A percentile compares a stretch with the other conserved stretches of the same genome.
phyloP scores from a whole-genome alignment of 1,284 basidiomycete species.

The Microbotryum scabiosae region DNA sequence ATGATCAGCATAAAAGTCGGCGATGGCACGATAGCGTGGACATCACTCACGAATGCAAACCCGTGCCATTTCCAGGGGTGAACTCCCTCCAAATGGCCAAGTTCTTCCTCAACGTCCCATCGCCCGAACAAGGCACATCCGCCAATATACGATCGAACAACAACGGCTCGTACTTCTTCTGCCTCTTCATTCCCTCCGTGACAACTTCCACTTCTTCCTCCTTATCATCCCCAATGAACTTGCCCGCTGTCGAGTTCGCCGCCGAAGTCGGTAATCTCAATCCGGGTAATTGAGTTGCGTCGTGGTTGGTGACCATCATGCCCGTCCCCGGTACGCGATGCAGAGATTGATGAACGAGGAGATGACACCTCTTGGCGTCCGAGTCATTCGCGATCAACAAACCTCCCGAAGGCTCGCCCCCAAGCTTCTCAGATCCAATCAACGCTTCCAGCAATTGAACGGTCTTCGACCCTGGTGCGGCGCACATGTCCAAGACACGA shows the following conservation, averaged over 20 bases:
- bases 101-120: conserved; percentile 94
- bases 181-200: conserved; percentile 15
- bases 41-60: conserved; percentile 64
- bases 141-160: conserved; percentile 89
- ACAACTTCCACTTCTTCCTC: conserved; percentile 13
- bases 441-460: conserved; percentile 85
- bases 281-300: conserved; percentile 76
- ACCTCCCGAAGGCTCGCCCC: conserved; percentile 42
- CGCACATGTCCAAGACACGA: conserved; percentile 91
- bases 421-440: conserved; percentile 48
- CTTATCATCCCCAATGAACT: conserved; percentile 19
- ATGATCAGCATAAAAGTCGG: background rate
- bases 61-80: conserved; percentile 80
- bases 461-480: conserved; percentile 98
- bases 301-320: conserved; percentile 90
- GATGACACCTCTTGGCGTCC: conserved; percentile 88
- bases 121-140: conserved; percentile 96
- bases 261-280: conserved; percentile 10
- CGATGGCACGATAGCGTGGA: background rate
- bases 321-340: conserved; percentile 85
- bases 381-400: conserved; percentile 82
- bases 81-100: conserved; percentile 90
- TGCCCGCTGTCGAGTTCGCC: background rate
- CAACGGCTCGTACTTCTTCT: conserved; percentile 45
- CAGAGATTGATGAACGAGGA: conserved; percentile 90